A percentile compares a stretch with the other conserved stretches of the same genome.
Conservation (phyloP, 768 basidiomycete species). For the Holtermanniella nyarrowii region DNA sequence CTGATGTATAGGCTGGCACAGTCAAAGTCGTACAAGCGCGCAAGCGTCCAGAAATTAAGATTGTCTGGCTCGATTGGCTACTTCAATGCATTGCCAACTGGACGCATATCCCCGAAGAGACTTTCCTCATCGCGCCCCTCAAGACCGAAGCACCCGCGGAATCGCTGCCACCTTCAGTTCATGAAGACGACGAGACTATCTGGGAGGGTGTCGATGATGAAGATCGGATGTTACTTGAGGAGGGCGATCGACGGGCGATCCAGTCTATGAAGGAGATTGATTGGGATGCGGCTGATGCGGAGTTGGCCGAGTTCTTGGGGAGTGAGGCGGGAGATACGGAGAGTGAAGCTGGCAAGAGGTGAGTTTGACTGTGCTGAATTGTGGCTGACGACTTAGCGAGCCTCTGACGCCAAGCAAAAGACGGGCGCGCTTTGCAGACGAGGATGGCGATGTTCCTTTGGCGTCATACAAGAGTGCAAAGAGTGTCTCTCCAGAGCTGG, state of each 20-base stretch:
- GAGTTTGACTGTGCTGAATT: neutral
- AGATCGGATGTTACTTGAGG: neutral
- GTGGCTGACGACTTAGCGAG: neutral
- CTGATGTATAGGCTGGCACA: neutral
- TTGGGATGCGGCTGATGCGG: neutral
- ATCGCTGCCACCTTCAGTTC: neutral
- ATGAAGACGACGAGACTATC: neutral
- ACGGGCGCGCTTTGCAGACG: neutral
- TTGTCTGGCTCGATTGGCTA: neutral
- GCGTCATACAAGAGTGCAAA: neutral
- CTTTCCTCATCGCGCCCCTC: neutral
- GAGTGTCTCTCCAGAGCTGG: neutral
- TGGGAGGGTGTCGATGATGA: neutral
- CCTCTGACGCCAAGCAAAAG: slow-evolving; percentile 2
- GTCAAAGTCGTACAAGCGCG: neutral
- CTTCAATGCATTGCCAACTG: neutral
- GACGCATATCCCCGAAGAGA: neutral
- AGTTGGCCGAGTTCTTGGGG: neutral
- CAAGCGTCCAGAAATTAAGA: neutral
- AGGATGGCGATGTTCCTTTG: neutral
- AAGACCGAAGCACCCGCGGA: too few species aligned
- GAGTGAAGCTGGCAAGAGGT: neutral
- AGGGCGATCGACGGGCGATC: neutral
- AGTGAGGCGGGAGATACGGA: neutral
- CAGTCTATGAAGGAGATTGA: neutral